These are phyloP conservation scores for Botrytis deweyae DNA, from an alignment of 2,329 filamentous ascomycete species.

Conservation along the genomic window DNA sequence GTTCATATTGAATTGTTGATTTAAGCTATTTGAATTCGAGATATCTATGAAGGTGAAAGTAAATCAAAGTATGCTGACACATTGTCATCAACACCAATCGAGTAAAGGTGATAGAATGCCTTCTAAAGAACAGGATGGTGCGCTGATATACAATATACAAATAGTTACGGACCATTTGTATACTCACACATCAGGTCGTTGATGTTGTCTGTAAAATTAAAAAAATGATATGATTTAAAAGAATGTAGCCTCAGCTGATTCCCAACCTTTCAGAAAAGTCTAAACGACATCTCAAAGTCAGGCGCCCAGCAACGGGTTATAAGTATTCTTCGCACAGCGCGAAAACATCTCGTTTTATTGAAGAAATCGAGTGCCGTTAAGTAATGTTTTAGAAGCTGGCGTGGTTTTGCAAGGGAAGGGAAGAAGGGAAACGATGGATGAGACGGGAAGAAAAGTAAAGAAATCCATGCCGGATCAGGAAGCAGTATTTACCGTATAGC, in stretches of 20 bases:
- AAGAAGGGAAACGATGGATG: neutral
- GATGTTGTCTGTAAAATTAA: neutral
- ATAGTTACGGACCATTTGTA: neutral
- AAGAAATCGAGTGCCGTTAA: conserved; percentile 24
- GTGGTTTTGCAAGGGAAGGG: neutral
- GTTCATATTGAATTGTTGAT: neutral
- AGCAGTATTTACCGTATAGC: neutral
- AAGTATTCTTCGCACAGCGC: conserved; percentile 65
- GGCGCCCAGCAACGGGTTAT: conserved; percentile 70
- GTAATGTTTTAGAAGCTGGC: conserved; percentile 28
- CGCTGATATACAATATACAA: too few species aligned
- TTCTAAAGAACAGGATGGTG: too few species aligned
- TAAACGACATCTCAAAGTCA: conserved; percentile 64
- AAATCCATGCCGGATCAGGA: neutral
- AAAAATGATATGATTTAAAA: neutral
- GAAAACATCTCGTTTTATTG: conserved; percentile 59
- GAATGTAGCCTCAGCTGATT: conserved; percentile 71
- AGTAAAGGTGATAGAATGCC: neutral
- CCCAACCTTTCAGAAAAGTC: conserved; percentile 63
- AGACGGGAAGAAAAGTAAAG: neutral
- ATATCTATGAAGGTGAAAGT: neutral
- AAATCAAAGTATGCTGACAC: neutral
- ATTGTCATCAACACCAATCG: neutral
- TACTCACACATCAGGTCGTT: neutral
- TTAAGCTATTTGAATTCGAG: neutral